These are phyloP conservation scores for Annona cherimola DNA, from an alignment of 164 flowering plant genomes.

Conservation along the genomic window DNA sequence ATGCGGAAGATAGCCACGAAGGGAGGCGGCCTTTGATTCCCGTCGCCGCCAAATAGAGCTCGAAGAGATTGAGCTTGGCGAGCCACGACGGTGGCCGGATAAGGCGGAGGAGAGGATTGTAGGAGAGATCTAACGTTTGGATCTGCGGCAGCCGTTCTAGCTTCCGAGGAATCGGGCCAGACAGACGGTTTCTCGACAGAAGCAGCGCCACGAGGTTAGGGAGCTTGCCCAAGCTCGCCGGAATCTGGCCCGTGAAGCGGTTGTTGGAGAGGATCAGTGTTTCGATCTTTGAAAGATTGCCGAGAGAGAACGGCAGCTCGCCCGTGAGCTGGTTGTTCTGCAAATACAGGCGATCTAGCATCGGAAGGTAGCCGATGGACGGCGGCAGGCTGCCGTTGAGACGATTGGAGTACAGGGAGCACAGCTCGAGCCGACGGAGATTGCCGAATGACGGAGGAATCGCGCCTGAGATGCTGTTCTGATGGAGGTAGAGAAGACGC, in stretches of 20 bases:
- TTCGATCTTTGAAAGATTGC: constrained; percentile 36
- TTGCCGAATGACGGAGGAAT: constrained; percentile 43
- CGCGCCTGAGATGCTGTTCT: constrained; percentile 43
- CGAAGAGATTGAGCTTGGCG: constrained; percentile 27
- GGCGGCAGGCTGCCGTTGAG: constrained; percentile 45
- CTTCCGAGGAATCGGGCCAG: constrained; percentile 45
- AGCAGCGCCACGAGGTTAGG: constrained; percentile 40
- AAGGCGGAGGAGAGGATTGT: constrained; percentile 50
- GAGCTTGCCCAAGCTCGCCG: constrained; percentile 46
- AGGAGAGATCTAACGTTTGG: constrained; percentile 53
- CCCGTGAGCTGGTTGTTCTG: constrained; percentile 58
- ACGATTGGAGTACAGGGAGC: constrained; percentile 43
- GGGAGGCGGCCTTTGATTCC: constrained; percentile 57
- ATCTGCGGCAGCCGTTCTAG: constrained; percentile 28
- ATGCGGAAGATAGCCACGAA: constrained; percentile 36
- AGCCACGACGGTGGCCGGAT: constrained; percentile 43
- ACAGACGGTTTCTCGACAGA: constrained; percentile 47
- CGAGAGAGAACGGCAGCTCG: constrained; percentile 42
- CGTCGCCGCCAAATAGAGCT: constrained; percentile 43
- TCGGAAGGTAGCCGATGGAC: constrained; percentile 42
- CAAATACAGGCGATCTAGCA: constrained; percentile 37
- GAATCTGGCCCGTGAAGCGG: constrained; percentile 46
- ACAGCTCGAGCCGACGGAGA: constrained; percentile 31
- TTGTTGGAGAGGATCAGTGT: constrained; percentile 48
- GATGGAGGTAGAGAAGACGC: constrained; percentile 30